These are phyloP conservation scores for Aspergillus costaricaensis DNA, from an alignment of 2,329 filamentous ascomycete species.

Conservation along the genomic window DNA sequence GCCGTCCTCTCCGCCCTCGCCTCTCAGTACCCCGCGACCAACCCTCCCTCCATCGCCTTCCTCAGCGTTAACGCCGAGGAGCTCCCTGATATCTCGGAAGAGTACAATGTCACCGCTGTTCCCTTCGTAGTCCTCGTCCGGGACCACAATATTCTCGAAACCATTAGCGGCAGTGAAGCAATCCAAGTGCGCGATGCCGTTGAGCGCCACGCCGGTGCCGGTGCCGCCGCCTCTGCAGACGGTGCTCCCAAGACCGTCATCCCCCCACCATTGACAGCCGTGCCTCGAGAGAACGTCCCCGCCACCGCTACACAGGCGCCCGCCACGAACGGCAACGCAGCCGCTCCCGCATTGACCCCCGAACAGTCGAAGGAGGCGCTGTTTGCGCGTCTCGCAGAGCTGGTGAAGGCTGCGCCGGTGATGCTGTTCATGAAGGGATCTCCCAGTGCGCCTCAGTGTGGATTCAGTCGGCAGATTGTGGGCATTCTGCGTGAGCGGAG, in stretches of 20 bases:
- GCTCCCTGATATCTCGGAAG: slow-evolving; percentile 84
- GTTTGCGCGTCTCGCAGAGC: slow-evolving; percentile 73
- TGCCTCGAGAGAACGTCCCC: slow-evolving; percentile 39
- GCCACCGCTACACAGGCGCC: slow-evolving; percentile 35
- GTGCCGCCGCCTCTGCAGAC: slow-evolving; percentile 27
- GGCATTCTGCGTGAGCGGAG: slow-evolving; percentile 81
- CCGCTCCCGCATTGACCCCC: slow-evolving; percentile 30
- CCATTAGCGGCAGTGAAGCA: slow-evolving; percentile 86
- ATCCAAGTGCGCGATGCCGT: slow-evolving; percentile 81
- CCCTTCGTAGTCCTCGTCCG: slow-evolving; percentile 86
- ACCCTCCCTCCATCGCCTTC: slow-evolving; percentile 73
- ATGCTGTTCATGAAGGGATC: slow-evolving; percentile 99
- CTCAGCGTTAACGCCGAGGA: slow-evolving; percentile 93
- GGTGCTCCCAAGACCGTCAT: slow-evolving; percentile 38
- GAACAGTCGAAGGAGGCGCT: slow-evolving; percentile 78
- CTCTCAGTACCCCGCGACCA: slow-evolving; percentile 73
- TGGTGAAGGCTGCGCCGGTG: slow-evolving; percentile 93
- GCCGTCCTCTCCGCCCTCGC: slow-evolving; percentile 83
- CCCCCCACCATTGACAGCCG: slow-evolving; percentile 43
- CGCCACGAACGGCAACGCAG: slow-evolving; percentile 23
- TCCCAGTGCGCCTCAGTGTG: slow-evolving; percentile 81
- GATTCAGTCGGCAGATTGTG: slow-evolving; percentile 90
- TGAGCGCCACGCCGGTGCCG: slow-evolving; percentile 70
- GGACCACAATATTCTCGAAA: slow-evolving; percentile 74
- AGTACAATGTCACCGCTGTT: slow-evolving; percentile 91